These are phyloP conservation scores for Mucor circinelloides DNA, from an alignment of 371 early-diverging fungal species.

Conservation along the genomic window DNA sequence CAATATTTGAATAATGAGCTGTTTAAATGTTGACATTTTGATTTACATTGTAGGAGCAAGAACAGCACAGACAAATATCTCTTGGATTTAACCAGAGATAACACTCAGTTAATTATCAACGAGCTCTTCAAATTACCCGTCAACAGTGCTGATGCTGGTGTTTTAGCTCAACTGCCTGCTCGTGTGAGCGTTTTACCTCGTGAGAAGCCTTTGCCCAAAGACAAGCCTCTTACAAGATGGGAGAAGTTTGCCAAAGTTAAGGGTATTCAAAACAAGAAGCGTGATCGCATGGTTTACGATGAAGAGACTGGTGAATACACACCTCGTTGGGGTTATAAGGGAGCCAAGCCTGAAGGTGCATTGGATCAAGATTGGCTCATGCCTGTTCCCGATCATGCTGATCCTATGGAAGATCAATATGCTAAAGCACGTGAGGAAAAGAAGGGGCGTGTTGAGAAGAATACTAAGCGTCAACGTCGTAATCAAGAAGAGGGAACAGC, in stretches of 20 bases:
- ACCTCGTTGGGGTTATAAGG: constrained; percentile 91
- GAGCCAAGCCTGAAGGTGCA: constrained; percentile 69
- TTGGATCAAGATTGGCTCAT: constrained; percentile 83
- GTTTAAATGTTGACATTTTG: background rate
- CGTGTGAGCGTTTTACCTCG: constrained; percentile 76
- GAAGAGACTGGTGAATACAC: constrained; percentile 87
- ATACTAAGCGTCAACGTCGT: constrained; percentile 79
- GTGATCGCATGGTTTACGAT: constrained; percentile 83
- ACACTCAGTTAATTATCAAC: constrained; percentile 87
- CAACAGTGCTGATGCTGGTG: constrained; percentile 69
- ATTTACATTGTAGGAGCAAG: constrained; percentile 10
- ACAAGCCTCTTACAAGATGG: constrained; percentile 94
- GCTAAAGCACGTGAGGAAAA: constrained; percentile 77
- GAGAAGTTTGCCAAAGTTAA: constrained; percentile 99
- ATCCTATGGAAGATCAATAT: constrained; percentile 89
- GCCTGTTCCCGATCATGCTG: constrained; percentile 83
- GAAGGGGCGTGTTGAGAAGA: constrained; percentile 86
- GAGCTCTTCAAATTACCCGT: constrained; percentile 85
- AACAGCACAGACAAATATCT: constrained; percentile 61
- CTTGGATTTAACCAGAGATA: constrained; percentile 77
- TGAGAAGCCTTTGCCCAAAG: constrained; percentile 92
- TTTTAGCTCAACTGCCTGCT: constrained; percentile 82
- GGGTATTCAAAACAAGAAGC: constrained; percentile 93
- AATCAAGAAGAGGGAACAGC: constrained; percentile 81
- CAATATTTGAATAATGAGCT: background rate